Evolutionary conservation across 768 basidiomycete species (phyloP).

Genomic region (Phylloporus sp.): DNA sequence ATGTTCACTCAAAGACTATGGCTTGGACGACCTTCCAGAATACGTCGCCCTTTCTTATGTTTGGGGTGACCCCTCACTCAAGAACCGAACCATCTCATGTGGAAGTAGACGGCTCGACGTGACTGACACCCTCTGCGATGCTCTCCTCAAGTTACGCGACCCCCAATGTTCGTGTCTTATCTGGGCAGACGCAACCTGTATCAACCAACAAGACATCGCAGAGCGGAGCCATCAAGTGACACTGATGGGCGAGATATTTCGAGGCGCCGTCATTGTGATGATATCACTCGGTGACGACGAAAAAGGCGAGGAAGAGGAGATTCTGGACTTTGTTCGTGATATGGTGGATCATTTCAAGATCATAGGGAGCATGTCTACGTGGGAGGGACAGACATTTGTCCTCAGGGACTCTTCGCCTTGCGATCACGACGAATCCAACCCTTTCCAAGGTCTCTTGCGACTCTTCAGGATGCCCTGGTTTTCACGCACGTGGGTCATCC

Average conservation of each 20-base stretch:
- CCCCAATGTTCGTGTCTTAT: background rate
- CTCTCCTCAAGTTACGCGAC: background rate
- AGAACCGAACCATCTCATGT: background rate
- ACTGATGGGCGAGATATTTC: background rate
- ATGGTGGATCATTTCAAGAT: background rate
- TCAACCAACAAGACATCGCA: background rate
- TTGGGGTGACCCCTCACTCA: background rate
- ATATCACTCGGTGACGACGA: constrained; percentile 1
- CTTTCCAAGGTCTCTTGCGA: background rate
- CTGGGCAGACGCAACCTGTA: background rate
- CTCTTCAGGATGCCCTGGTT: background rate
- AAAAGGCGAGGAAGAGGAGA: background rate
- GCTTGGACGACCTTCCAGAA: background rate
- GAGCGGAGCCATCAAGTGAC: background rate
- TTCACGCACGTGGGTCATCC: background rate
- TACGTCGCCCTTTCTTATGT: background rate
- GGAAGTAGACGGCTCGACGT: background rate
- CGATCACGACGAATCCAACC: background rate
- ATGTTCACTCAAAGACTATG: background rate
- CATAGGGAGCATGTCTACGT: background rate
- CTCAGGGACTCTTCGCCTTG: background rate
- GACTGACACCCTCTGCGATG: background rate
- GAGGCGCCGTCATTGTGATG: background rate
- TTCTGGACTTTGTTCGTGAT: background rate
- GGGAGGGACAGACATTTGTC: background rate